Conservation (phyloP, 257 asterid genomes). For the Solanum peruvianum region DNA sequence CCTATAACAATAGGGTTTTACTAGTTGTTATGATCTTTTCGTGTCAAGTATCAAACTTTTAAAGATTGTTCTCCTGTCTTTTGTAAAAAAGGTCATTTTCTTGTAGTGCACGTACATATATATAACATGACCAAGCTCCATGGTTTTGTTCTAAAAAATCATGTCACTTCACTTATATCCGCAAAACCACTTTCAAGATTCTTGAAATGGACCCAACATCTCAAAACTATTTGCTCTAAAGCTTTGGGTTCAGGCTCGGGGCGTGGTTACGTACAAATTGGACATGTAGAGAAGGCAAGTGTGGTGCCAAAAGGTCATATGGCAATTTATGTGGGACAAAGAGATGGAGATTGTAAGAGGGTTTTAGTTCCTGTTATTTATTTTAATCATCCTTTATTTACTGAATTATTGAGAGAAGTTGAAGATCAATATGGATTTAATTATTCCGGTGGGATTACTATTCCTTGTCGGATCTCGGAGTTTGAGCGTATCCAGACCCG, state of each 20-base stretch:
- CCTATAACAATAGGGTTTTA: background rate
- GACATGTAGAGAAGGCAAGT: conserved; percentile 11
- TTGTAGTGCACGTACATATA: background rate
- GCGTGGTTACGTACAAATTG: conserved; percentile 30
- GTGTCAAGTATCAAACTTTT: background rate
- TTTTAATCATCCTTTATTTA: conserved; percentile 69
- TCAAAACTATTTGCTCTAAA: conserved; percentile 25
- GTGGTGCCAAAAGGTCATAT: conserved; percentile 57
- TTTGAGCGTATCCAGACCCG: conserved; percentile 78
- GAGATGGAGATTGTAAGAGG: conserved; percentile 49
- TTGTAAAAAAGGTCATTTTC: background rate
- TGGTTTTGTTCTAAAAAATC: conserved; percentile 50
- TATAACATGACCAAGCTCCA: conserved; percentile 34
- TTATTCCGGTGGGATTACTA: conserved; percentile 68
- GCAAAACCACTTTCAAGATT: conserved; percentile 21
- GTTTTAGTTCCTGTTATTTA: conserved; percentile 62
- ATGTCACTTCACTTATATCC: conserved; percentile 38
- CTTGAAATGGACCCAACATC: conserved; percentile 30
- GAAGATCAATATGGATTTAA: conserved; percentile 67
- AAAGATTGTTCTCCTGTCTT: background rate
- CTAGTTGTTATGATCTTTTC: background rate
- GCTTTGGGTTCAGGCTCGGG: background rate
- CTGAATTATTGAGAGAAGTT: conserved; percentile 51
- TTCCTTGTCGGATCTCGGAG: conserved; percentile 86
- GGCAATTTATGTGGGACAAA: conserved; percentile 75